These are phyloP conservation scores for Viridothelium virens DNA, from an alignment of 495 filamentous ascomycete genomes.

Conservation along the genomic window DNA sequence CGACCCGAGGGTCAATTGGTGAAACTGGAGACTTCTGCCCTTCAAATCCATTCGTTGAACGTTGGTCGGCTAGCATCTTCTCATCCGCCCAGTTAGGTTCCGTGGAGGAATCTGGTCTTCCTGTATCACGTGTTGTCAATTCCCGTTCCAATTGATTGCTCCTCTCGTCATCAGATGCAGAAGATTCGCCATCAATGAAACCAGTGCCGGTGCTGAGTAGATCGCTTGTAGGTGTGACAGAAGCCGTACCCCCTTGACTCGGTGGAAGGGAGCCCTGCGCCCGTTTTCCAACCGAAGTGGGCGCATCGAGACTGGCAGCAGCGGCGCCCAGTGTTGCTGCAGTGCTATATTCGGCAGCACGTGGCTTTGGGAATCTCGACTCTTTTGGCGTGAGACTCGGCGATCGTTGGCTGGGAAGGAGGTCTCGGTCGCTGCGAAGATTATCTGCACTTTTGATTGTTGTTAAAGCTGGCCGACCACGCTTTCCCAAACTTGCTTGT, in stretches of 20 bases:
- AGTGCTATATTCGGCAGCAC: constrained; percentile 7
- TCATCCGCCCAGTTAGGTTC: constrained; percentile 25
- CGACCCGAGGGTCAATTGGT: constrained; percentile 27
- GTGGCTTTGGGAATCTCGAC: constrained; percentile 1
- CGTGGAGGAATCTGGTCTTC: background rate
- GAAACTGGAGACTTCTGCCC: constrained; percentile 5
- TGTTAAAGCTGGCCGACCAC: constrained; percentile 63
- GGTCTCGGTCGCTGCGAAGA: constrained; percentile 12
- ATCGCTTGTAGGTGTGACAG: constrained; percentile 4
- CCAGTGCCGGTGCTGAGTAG: constrained; percentile 28
- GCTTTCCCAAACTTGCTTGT: constrained; percentile 69
- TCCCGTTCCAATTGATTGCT: background rate
- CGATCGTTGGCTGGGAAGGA: background rate
- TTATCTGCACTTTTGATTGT: constrained; percentile 45
- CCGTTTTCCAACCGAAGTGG: background rate
- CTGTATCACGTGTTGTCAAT: background rate
- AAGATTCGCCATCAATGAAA: constrained; percentile 30
- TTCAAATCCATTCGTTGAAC: background rate
- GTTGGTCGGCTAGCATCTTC: background rate
- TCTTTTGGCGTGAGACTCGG: constrained; percentile 1
- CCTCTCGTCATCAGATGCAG: constrained; percentile 27
- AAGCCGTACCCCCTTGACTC: background rate
- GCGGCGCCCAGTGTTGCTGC: constrained; percentile 1
- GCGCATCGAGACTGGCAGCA: background rate
- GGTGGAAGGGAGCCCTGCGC: constrained; percentile 9